Evolutionary conservation across 176 grass and related monocot genomes (phyloP), one percentile per base, ranked within the genome.

Genomic region (Lolium perenne): DNA sequence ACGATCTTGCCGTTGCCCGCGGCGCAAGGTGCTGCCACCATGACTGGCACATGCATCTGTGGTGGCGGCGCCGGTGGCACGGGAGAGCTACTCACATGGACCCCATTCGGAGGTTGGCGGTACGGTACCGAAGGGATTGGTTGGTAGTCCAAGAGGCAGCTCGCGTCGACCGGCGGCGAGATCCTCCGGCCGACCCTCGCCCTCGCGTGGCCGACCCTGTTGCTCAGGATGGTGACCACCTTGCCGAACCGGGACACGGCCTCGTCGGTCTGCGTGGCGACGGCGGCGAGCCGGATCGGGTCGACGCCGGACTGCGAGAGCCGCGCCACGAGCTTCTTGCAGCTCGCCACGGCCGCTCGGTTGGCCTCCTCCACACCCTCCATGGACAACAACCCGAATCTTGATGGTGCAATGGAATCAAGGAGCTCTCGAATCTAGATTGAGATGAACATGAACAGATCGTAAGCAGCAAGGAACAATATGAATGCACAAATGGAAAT

Each of bases 161-260:
- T 63, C 0, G 70, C 29, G 1, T 91, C 77, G 25, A 77, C 48
- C 3, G 84, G 53, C n/a, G 77, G 70, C 5, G 86, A 84, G 18
- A n/a, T 87, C 85, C 43, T 81, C 69, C 53, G 80, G 16, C 81
- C 86, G 1, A 91, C 0, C 81, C 89, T 85, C 16, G 82, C 89
- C 64, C 89, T 91, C 32, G 89, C 85, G 46, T 91, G 89, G 86
- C 89, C 89, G 6, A 81, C 60, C 77, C 86, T 81, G 29, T 77
- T 80, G 86, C 89, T 84, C 16, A 91, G 77, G 67, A 91, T 83
- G 60, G 77, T 59, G 43, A 85, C 77, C 77, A 91, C 89, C 85
- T 81, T 91, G 77, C 15, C 70, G 61, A 91, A 91, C 77, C 77
- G 26, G n/a, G 85, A 57, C 1, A 91, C 81, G 1, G 85, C 89